Percentiles rank a stretch among this genome's conserved stretches.
Conservation (phyloP, 768 basidiomycete species). For the Strobilomyces echinocephalus region DNA sequence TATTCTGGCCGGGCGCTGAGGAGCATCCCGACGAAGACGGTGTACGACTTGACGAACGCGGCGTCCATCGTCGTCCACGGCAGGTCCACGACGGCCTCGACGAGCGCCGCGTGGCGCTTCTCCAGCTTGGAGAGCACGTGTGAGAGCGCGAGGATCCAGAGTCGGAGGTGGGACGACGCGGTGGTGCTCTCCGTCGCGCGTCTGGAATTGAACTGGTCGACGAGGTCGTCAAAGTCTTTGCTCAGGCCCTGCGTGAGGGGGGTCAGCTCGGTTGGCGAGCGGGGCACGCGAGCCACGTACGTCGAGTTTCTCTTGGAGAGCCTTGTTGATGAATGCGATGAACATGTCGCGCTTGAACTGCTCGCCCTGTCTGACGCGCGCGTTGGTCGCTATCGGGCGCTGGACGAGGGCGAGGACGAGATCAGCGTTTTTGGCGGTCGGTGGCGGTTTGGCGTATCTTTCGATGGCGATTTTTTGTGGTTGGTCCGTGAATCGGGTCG, state of each 20-base stretch:
- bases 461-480: slow-evolving; percentile 40
- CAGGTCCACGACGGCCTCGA: slow-evolving; percentile 80
- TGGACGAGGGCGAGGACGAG: slow-evolving; percentile 16
- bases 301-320: slow-evolving; percentile 65
- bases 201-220: slow-evolving; percentile 74
- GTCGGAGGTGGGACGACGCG: slow-evolving; percentile 54
- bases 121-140: slow-evolving; percentile 91
- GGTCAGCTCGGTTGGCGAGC: slow-evolving; percentile 11
- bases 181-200: slow-evolving; percentile 31
- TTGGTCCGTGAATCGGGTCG: slow-evolving; percentile 42
- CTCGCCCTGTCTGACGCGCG: slow-evolving; percentile 73
- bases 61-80: slow-evolving; percentile 93
- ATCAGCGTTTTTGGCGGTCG: slow-evolving; percentile 26
- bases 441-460: slow-evolving; percentile 39
- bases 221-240: slow-evolving; percentile 82
- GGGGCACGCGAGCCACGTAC: slow-evolving; percentile 40
- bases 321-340: slow-evolving; percentile 76
- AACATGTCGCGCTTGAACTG: slow-evolving; percentile 78
- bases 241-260: slow-evolving; percentile 51
- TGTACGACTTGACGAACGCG: slow-evolving; percentile 81
- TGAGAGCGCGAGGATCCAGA: slow-evolving; percentile 83
- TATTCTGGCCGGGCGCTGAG: slow-evolving; percentile 91
- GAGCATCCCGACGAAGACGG: slow-evolving; percentile 85
- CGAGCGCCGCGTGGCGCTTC: slow-evolving; percentile 69
- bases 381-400: slow-evolving; percentile 74